These are phyloP conservation scores for Sungouiozyma intestinalis DNA, from an alignment of 805 yeast species.

Conservation along the genomic window DNA sequence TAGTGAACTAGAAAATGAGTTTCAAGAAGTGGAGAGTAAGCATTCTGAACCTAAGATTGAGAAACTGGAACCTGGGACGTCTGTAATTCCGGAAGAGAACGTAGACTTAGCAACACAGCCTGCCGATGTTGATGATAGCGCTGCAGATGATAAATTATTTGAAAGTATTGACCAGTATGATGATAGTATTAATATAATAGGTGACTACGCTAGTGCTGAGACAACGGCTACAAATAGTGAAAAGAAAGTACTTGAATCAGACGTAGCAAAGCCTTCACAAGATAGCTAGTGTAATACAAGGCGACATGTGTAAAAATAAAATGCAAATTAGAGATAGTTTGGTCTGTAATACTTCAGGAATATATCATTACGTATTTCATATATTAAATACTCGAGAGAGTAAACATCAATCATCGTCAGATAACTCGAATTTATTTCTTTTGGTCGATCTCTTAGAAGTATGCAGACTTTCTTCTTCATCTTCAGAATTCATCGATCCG, in stretches of 20 bases:
- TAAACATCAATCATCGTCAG: conserved; percentile 3
- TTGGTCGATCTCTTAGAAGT: conserved; percentile 1
- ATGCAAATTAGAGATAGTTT: too few relatives aligned
- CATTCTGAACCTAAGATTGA: background rate
- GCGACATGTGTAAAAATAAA: too few relatives aligned
- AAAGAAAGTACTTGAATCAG: background rate
- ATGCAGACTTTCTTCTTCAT: conserved; percentile 3
- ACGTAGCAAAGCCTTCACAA: background rate
- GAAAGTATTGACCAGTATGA: background rate
- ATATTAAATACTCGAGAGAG: too few relatives aligned
- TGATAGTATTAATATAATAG: conserved; percentile 6
- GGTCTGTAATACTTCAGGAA: too few relatives aligned
- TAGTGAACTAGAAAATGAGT: too few relatives aligned
- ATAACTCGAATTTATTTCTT: background rate
- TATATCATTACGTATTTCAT: too few relatives aligned
- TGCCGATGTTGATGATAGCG: background rate
- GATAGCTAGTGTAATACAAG: too few relatives aligned
- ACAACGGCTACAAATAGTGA: background rate
- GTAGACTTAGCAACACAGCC: background rate
- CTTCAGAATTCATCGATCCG: too few relatives aligned
- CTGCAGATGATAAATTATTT: background rate
- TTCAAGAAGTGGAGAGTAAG: background rate
- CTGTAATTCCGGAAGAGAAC: background rate
- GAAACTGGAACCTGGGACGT: background rate
- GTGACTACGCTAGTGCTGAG: conserved; percentile 1